Base-by-base conservation (phyloP, 176 grass and related monocot species). In the Tuctoria greenei region DNA sequence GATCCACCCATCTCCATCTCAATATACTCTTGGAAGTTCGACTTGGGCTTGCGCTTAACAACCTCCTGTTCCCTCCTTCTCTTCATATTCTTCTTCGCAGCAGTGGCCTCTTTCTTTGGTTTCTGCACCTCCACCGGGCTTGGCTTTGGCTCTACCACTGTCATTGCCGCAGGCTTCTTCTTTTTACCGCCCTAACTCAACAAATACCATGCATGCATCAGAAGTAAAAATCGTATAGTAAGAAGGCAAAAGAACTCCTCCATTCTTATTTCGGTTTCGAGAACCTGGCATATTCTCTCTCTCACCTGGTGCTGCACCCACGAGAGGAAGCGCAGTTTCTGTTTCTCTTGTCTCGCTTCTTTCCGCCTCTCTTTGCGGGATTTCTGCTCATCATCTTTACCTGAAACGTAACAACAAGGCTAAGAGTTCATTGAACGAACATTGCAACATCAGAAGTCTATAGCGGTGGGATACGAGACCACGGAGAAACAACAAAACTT, bases 11-110 rank as follows among this genome's bases (percentile, higher is more conserved):
- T 95, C 16, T 99, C 95, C 77, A 94, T 80, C 56, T 95, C 77
- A 54, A 99, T 80, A 63, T 88, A 99, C 68, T 92, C 86, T 47
- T 88, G 72, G 40, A 99, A 95, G 40, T 92, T 99, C 6, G 84
- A 82, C 68, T 73, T 93, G 10, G 77, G 34, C 18, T 89, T 89
- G 28, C 0, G 56, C 39, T 64, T 88, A 64, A 59, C 63, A 64
- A 59, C 63, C 31, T 83, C 83, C 13, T 15, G 24, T 20, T 66
- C 88, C 20, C 51, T 86, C 34, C 67, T 83, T 46, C 83, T 86
- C 67, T 80, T 84, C 36, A 64, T 31, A 1, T 31, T 31, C 31
- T 31, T 85, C 72, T 58, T 81, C 55, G 71, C 10, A 4, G 2
- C 25, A 24, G 11, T 20, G 12, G 70, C 10, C 35, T 83, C 83